phyloP scores from a whole-genome alignment of 2,329 filamentous ascomycete genomes.

The Colletotrichum gigasporum region DNA sequence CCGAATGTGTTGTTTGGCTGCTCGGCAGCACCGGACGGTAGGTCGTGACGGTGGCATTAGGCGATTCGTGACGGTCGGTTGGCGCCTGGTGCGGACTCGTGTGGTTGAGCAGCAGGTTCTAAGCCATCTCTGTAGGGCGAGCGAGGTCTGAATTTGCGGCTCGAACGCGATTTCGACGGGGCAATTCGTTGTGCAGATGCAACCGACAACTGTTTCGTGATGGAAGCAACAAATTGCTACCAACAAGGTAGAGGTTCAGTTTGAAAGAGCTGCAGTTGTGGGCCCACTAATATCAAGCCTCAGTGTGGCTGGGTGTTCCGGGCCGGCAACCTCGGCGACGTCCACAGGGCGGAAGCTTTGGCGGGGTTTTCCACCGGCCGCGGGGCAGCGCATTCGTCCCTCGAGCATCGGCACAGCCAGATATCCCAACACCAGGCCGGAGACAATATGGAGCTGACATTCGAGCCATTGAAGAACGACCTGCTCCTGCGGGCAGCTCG shows the following conservation, averaged over 20 bases:
- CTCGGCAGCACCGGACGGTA: slow-evolving; percentile 58
- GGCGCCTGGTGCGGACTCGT: background rate
- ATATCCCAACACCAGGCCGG: slow-evolving; percentile 23
- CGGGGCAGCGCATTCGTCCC: slow-evolving; percentile 15
- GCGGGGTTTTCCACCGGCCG: slow-evolving; percentile 27
- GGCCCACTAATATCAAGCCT: slow-evolving; percentile 17
- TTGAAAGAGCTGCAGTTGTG: slow-evolving; percentile 12
- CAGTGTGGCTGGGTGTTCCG: slow-evolving; percentile 7
- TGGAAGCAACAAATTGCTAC: background rate
- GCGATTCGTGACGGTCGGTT: background rate
- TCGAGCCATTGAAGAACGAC: slow-evolving; percentile 91
- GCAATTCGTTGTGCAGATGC: slow-evolving; percentile 1
- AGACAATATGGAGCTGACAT: slow-evolving; percentile 71
- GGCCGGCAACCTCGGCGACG: slow-evolving; percentile 12
- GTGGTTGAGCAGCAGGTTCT: no score
- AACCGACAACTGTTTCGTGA: slow-evolving; percentile 2
- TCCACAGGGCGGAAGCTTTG: slow-evolving; percentile 16
- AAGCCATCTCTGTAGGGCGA: background rate
- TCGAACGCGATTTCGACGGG: background rate
- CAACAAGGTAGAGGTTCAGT: background rate
- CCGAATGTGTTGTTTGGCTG: slow-evolving; percentile 50
- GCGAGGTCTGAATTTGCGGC: background rate
- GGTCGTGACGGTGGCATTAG: slow-evolving; percentile 18
- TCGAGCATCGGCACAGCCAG: slow-evolving; percentile 23
- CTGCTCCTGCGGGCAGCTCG: slow-evolving; percentile 88